Conservation (phyloP, 2,329 filamentous ascomycete genomes). For the Pseudopithomyces maydicus region DNA sequence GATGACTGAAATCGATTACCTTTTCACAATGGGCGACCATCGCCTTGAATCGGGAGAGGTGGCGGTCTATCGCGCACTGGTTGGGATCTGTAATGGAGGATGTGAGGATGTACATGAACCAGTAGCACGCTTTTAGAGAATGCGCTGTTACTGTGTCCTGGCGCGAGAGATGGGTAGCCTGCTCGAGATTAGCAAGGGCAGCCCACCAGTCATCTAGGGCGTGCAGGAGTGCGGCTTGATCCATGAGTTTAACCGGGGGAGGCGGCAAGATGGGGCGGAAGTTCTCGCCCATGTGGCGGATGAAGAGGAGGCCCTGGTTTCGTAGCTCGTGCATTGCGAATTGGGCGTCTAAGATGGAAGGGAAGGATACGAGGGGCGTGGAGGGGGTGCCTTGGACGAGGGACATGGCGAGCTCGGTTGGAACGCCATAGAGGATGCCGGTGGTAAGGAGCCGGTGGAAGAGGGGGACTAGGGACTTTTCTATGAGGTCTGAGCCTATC, state of each 20-base stretch:
- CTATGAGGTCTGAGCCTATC: slow-evolving; percentile 13
- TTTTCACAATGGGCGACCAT: slow-evolving; percentile 20
- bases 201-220: slow-evolving; percentile 24
- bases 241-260: slow-evolving; percentile 7
- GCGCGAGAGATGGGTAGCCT: slow-evolving; percentile 3
- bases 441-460: slow-evolving; percentile 24
- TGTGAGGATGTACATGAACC: slow-evolving; percentile 15
- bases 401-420: slow-evolving; percentile 14
- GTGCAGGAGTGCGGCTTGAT: slow-evolving; percentile 14
- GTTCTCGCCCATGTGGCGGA: slow-evolving; percentile 11
- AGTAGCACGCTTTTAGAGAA: slow-evolving; percentile 20
- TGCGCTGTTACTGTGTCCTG: slow-evolving; percentile 20
- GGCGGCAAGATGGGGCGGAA: background rate
- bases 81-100: slow-evolving; percentile 14
- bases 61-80: slow-evolving; percentile 19
- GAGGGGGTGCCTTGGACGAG: slow-evolving; percentile 3
- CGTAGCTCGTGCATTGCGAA: slow-evolving; percentile 22
- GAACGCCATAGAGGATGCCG: slow-evolving; percentile 23
- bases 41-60: slow-evolving; percentile 22
- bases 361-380: slow-evolving; percentile 9
- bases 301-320: slow-evolving; percentile 22
- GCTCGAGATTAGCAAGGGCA: slow-evolving; percentile 5
- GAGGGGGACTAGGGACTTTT: slow-evolving; percentile 25
- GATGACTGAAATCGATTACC: slow-evolving; percentile 21
- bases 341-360: slow-evolving; percentile 22